Conservation (phyloP, 257 asterid genomes). For the Scutellaria barbata region DNA sequence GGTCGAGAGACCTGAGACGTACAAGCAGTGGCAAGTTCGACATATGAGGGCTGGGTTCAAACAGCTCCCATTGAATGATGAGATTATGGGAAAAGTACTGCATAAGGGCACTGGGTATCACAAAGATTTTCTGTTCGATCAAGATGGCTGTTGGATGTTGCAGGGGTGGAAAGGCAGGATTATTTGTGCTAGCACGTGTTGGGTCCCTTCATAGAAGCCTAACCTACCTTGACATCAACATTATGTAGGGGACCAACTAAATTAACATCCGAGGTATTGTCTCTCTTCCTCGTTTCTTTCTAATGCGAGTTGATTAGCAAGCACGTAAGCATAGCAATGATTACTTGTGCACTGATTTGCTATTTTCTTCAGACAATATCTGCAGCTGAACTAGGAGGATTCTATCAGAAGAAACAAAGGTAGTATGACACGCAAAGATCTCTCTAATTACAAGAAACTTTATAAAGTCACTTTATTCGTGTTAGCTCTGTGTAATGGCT, state of each 20-base stretch:
- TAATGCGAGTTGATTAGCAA: no score
- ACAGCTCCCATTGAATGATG: constrained; percentile 58
- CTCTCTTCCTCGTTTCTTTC: not conserved
- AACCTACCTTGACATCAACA: not conserved
- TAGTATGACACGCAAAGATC: not conserved
- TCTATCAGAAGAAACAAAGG: not conserved
- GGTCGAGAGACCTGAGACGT: constrained; percentile 91
- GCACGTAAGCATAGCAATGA: no score
- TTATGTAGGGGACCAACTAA: not conserved
- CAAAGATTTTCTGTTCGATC: constrained; percentile 69
- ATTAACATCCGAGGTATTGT: constrained; percentile 33
- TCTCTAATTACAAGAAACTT: not conserved
- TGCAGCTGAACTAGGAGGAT: constrained; percentile 19
- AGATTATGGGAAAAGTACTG: constrained; percentile 56
- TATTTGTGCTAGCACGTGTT: constrained; percentile 68
- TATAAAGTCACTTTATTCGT: not conserved
- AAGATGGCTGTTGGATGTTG: constrained; percentile 84
- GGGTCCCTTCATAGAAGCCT: constrained; percentile 59
- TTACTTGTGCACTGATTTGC: no score
- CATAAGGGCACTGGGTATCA: constrained; percentile 61
- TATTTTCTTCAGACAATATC: constrained; percentile 26
- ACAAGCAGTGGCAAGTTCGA: constrained; percentile 90
- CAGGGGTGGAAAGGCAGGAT: constrained; percentile 98
- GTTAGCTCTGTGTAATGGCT: constrained; percentile 13
- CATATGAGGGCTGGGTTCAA: constrained; percentile 76